Evolutionary conservation across 345 rosid genomes (phyloP).

Genomic region (Firmiana major): DNA sequence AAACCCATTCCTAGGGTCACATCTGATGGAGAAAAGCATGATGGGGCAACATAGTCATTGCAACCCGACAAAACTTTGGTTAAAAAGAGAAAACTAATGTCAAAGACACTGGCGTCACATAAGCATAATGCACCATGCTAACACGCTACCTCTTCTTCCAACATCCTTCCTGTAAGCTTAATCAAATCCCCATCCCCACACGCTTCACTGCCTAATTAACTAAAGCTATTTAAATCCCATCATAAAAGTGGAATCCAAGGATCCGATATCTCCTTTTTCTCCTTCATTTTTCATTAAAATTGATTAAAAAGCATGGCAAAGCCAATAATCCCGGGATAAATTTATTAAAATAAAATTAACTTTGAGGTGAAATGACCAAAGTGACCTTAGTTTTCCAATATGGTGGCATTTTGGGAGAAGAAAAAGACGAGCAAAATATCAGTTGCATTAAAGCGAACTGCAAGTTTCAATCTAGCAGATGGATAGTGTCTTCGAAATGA

Average conservation of each 20-base stretch:
- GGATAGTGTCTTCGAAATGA: not conserved
- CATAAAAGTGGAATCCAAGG: constrained; percentile 21
- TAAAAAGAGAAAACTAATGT: not conserved
- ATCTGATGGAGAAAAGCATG: not conserved
- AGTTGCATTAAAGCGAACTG: constrained; percentile 19
- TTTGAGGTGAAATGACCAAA: constrained; percentile 2
- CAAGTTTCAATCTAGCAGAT: constrained; percentile 15
- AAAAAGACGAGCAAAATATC: not conserved
- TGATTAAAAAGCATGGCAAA: not conserved
- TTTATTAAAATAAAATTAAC: not conserved
- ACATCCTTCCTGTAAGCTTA: constrained; percentile 1
- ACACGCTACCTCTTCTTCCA: constrained; percentile 26
- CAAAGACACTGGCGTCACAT: not conserved
- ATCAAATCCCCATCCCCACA: constrained; percentile 16
- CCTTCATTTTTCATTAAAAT: constrained; percentile 1
- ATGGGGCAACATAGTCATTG: constrained; percentile 8
- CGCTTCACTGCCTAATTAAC: constrained; percentile 2
- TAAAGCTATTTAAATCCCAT: not conserved
- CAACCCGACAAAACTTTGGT: constrained; percentile 20
- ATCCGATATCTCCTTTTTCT: constrained; percentile 12
- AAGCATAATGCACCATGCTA: not conserved
- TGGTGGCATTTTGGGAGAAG: constrained; percentile 7
- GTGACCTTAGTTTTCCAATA: not conserved
- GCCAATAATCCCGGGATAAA: constrained; percentile 17
- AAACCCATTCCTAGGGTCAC: not conserved